phyloP scores from a whole-genome alignment of 2,329 filamentous ascomycete species.

The Pseudocercospora musae region DNA sequence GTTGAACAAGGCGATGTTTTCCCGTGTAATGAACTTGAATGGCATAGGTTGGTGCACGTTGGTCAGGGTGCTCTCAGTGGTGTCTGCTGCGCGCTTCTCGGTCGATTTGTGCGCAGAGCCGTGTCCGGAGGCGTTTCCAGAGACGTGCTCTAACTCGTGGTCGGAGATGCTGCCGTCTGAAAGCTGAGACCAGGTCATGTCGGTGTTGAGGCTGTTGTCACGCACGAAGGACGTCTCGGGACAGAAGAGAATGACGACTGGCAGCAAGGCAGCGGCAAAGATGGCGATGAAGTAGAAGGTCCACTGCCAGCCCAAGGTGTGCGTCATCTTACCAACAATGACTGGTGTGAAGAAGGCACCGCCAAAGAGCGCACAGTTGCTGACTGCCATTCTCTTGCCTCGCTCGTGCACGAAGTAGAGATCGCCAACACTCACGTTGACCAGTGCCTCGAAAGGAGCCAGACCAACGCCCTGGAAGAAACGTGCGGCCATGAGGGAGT shows the following conservation, averaged over 20 bases:
- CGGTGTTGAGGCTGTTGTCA: slow-evolving; percentile 64
- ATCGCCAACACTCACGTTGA: slow-evolving; percentile 86
- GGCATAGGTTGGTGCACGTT: slow-evolving; percentile 14
- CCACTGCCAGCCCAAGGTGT: slow-evolving; percentile 76
- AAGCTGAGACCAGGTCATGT: slow-evolving; percentile 46
- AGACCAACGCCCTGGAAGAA: slow-evolving; percentile 82
- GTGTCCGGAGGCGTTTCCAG: background rate
- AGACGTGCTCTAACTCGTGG: slow-evolving; percentile 7
- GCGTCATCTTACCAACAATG: slow-evolving; percentile 82
- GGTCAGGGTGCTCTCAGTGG: slow-evolving; percentile 7
- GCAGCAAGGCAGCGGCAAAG: slow-evolving; percentile 68
- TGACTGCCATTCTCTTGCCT: slow-evolving; percentile 82
- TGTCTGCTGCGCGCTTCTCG: background rate
- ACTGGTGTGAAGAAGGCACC: slow-evolving; percentile 78
- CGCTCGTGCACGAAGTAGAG: slow-evolving; percentile 82
- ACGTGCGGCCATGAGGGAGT: slow-evolving; percentile 70
- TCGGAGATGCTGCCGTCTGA: background rate
- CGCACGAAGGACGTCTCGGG: slow-evolving; percentile 81
- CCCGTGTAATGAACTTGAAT: slow-evolving; percentile 22
- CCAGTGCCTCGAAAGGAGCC: slow-evolving; percentile 83
- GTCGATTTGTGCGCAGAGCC: background rate
- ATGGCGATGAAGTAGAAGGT: slow-evolving; percentile 86
- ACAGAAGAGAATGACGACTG: slow-evolving; percentile 71
- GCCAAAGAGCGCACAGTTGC: slow-evolving; percentile 67
- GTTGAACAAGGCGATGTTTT: slow-evolving; percentile 58